These are phyloP conservation scores for Zizania palustris DNA, from an alignment of 202 grass and related monocot species.

Conservation along the genomic window DNA sequence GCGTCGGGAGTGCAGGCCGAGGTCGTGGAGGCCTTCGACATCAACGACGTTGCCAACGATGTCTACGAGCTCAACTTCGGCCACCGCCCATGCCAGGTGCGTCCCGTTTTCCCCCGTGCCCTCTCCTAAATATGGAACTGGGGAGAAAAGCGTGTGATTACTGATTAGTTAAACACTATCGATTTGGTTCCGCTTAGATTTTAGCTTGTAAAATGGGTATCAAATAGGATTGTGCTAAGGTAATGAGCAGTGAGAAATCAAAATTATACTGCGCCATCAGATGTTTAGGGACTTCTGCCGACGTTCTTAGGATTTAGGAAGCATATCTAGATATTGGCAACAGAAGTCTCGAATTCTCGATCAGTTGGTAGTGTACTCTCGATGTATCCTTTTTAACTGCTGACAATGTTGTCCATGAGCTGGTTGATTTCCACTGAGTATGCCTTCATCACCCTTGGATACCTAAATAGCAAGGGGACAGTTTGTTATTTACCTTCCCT, in stretches of 20 bases:
- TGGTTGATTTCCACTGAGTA: background rate
- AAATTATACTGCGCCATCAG: constrained; percentile 12
- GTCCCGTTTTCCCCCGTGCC: background rate
- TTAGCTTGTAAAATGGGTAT: background rate
- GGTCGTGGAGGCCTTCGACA: constrained; percentile 94
- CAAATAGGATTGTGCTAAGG: background rate
- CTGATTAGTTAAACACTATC: background rate
- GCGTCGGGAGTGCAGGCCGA: constrained; percentile 58
- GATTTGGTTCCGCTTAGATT: background rate
- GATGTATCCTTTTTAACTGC: background rate
- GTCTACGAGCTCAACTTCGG: constrained; percentile 92
- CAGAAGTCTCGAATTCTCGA: no score
- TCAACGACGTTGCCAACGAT: constrained; percentile 86
- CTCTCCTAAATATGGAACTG: background rate
- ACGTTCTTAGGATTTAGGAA: no score
- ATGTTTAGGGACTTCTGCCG: background rate
- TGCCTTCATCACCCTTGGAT: background rate
- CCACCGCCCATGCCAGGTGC: constrained; percentile 87
- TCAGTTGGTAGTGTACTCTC: background rate
- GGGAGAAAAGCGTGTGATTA: background rate
- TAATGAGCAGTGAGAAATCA: constrained; percentile 7
- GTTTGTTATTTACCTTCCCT: background rate
- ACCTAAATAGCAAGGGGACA: constrained; percentile 13
- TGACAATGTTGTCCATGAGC: background rate
- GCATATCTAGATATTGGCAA: no score